Evolutionary conservation across 176 grass and related monocot species (phyloP).

Genomic region (Otatea glauca): DNA sequence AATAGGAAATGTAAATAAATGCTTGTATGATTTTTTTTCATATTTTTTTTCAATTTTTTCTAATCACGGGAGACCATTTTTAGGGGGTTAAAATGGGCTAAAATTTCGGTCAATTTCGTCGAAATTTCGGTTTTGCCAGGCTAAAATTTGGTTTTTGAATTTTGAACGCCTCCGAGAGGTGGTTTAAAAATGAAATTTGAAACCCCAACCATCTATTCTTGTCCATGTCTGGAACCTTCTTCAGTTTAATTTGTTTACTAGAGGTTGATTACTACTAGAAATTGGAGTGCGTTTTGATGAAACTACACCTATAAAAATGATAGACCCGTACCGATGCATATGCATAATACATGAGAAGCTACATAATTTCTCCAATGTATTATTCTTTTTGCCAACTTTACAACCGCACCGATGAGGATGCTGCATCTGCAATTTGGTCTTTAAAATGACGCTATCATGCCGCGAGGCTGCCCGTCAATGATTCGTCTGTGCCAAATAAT

Average conservation of each 20-base stretch:
- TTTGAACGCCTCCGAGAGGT: too few species aligned
- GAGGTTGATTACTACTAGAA: neutral
- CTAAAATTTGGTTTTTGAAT: too few species aligned
- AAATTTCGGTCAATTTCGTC: too few species aligned
- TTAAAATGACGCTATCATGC: constrained; percentile 7
- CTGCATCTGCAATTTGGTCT: constrained; percentile 41
- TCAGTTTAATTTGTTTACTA: neutral
- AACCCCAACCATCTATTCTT: neutral
- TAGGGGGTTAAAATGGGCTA: too few species aligned
- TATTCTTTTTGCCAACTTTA: constrained; percentile 36
- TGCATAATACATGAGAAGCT: neutral
- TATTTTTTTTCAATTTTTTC: too few species aligned
- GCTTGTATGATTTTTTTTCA: too few species aligned
- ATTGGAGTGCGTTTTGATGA: neutral
- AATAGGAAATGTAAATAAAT: too few species aligned
- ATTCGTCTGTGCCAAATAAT: neutral
- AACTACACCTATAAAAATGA: neutral
- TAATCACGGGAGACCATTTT: too few species aligned
- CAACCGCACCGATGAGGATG: constrained; percentile 23
- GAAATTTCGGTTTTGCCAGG: too few species aligned
- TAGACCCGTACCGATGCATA: neutral
- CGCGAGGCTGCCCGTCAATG: constrained; percentile 7
- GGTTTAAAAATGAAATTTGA: too few species aligned
- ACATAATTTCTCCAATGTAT: constrained; percentile 25
- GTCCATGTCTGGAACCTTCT: constrained; percentile 14